Evolutionary conservation across 2,329 filamentous ascomycete genomes (phyloP).

Genomic region (Fusarium sp.): DNA sequence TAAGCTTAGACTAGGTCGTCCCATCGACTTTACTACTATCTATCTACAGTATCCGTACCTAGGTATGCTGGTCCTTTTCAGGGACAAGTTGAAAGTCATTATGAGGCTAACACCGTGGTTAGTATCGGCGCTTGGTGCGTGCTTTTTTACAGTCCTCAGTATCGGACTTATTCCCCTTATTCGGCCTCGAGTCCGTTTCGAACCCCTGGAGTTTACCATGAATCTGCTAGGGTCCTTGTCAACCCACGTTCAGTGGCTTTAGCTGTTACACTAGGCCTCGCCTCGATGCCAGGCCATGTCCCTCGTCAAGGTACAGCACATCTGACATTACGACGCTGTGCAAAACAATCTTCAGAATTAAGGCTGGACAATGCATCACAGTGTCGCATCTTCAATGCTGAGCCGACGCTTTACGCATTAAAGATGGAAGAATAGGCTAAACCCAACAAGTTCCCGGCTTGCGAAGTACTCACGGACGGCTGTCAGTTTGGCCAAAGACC

Average conservation of each 20-base stretch:
- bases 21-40: not conserved
- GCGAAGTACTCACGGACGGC: constrained; percentile 15
- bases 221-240: constrained; percentile 35
- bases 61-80: constrained; percentile 11
- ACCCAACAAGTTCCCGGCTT: constrained; percentile 26
- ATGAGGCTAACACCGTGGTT: constrained; percentile 35
- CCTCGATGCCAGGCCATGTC: constrained; percentile 23
- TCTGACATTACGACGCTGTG: constrained; percentile 8
- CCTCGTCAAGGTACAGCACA: not conserved
- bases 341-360: constrained; percentile 38
- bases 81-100: constrained; percentile 13
- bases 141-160: constrained; percentile 28
- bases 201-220: constrained; percentile 32
- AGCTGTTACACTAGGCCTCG: constrained; percentile 30
- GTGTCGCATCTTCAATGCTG: constrained; percentile 18
- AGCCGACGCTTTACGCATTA: constrained; percentile 18
- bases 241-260: constrained; percentile 32
- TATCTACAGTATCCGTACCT: not conserved
- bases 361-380: constrained; percentile 20
- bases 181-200: constrained; percentile 35
- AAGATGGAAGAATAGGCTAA: constrained; percentile 14
- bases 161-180: constrained; percentile 39
- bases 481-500: constrained; percentile 11
- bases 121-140: constrained; percentile 37
- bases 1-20: constrained; percentile 5